Conservation (phyloP, 169 alveolate species). For the Plasmodium ovale region DNA sequence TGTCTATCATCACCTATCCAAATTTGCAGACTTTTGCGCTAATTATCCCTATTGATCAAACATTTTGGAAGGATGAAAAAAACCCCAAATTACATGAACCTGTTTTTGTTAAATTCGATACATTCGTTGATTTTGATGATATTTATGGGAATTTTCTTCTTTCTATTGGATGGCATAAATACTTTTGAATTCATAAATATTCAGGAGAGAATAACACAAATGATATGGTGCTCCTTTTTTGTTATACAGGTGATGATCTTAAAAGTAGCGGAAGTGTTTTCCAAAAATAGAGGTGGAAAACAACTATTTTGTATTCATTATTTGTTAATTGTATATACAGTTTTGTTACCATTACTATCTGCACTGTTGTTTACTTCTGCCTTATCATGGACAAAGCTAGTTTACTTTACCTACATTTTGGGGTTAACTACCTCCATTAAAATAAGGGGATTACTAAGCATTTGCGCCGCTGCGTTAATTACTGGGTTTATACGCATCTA, state of each 20-base stretch:
- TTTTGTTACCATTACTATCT: constrained; percentile 51
- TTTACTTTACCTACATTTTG: constrained; percentile 42
- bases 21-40: too few species aligned
- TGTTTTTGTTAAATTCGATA: constrained; percentile 56
- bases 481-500: constrained; percentile 49
- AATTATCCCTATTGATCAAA: background rate
- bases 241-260: constrained; percentile 41
- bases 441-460: constrained; percentile 24
- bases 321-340: constrained; percentile 31
- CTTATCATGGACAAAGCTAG: constrained; percentile 58
- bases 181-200: constrained; percentile 54
- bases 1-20: too few species aligned
- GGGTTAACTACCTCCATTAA: constrained; percentile 53
- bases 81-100: constrained; percentile 18
- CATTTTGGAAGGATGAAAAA: constrained; percentile 23
- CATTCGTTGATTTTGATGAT: constrained; percentile 31
- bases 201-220: constrained; percentile 49
- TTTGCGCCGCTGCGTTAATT: constrained; percentile 26
- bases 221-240: constrained; percentile 55
- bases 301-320: constrained; percentile 19
- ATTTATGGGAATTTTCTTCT: constrained; percentile 54
- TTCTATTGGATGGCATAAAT: constrained; percentile 68
- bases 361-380: constrained; percentile 57
- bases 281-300: constrained; percentile 12
- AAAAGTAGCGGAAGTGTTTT: constrained; percentile 64